These are phyloP conservation scores for Hericium coralloides DNA, from an alignment of 768 basidiomycete genomes.

Conservation along the genomic window DNA sequence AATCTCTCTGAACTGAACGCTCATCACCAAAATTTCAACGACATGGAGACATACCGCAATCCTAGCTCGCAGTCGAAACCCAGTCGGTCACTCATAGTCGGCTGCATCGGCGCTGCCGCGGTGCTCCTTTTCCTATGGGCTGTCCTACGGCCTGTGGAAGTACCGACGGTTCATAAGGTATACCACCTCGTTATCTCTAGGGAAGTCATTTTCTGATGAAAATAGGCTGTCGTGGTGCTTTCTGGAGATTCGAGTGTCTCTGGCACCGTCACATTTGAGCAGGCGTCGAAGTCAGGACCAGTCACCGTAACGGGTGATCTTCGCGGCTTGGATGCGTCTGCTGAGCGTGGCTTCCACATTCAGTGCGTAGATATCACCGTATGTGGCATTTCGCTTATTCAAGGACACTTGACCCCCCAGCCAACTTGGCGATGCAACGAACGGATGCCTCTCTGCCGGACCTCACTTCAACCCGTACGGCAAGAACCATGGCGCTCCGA, in stretches of 20 bases:
- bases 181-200: background rate
- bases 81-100: background rate
- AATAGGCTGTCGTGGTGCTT: slow-evolving; percentile 51
- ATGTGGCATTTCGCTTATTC: background rate
- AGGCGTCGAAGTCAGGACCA: slow-evolving; percentile 36
- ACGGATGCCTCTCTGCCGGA: slow-evolving; percentile 63
- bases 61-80: background rate
- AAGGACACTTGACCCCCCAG: slow-evolving; percentile 14
- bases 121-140: background rate
- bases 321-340: slow-evolving; percentile 45
- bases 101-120: background rate
- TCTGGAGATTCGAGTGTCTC: slow-evolving; percentile 49
- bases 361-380: slow-evolving; percentile 41
- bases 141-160: background rate
- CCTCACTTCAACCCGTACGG: slow-evolving; percentile 70
- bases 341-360: slow-evolving; percentile 69
- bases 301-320: slow-evolving; percentile 59
- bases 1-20: too few species aligned
- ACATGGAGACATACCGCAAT: background rate
- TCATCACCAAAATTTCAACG: background rate
- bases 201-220: background rate
- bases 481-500: slow-evolving; percentile 57
- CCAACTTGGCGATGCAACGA: slow-evolving; percentile 51
- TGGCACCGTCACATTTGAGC: slow-evolving; percentile 62
- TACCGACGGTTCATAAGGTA: background rate